Evolutionary conservation across 2,329 filamentous ascomycete species (phyloP), one percentile per base, ranked within the genome.

Genomic region (Conoideocrella luteorostrata): DNA sequence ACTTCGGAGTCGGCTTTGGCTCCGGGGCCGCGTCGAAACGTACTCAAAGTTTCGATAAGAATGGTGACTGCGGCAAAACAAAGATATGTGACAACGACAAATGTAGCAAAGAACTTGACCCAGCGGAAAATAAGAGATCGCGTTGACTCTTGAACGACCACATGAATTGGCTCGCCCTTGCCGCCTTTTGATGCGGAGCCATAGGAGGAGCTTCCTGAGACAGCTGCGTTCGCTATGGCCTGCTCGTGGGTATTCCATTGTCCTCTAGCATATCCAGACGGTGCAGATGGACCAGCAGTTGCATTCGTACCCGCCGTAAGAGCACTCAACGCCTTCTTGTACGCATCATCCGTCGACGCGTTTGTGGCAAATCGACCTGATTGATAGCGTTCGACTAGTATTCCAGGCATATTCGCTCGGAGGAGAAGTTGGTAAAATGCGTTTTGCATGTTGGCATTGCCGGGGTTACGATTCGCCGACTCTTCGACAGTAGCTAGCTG

Each of bases 391-490:
- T 97, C 89, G 47, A 96, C 78, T 45, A 98, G 72, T 50, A 98
- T 95, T 41, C 89, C 84, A 15, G 91, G 88, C 86, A 96, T 90
- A 58, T 94, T 93, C 41, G 91, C 89, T 60, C 86, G 86, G 44
- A 96, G 74, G 12, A 98, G 78, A 36, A 90, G 84, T 60, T 91
- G 85, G 62, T 98, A 98, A 63, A 98, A 96, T 13, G 87, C 84
- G 62, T 91, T 93, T 63, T 98, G 93, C 17, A 89, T 83, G 34
- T 85, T 86, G 22, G 89, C 84, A 63, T 88, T 97, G 47, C 74
- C 78, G 2, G 93, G 88, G 56, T 95, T 95, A 64, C 88, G 86
- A 67, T 97, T 98, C 29, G 93, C 94, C 20, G 86, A 85, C 62
- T 90, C 85, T 67, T 98, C 93, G 54, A 90, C 77, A 52, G 88